Base-by-base conservation (phyloP, 2,329 filamentous ascomycete species). In the Arachnopeziza araneosa region DNA sequence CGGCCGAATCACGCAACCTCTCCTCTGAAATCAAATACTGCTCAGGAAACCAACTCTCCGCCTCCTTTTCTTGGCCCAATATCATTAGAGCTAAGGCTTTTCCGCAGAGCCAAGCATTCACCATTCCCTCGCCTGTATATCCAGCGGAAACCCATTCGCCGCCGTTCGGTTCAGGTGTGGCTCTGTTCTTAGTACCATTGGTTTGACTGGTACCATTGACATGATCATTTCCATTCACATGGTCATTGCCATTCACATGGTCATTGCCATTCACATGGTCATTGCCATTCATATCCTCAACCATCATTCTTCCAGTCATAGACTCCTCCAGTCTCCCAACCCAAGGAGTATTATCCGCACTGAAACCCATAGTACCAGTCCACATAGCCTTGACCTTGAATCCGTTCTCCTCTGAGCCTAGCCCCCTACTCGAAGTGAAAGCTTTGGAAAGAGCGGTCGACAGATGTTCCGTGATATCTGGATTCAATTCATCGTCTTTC, bases 41-140 rank as follows among this genome's bases (percentile, higher is more conserved):
- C 14, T 58, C 49, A 22, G 56, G 55, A 22, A 64, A 55, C 61
- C 59, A 60, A 19, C 61, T 59, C 14, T 36, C 32, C 2, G 60
- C 32, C 5, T 73, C 70, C 0, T 69, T 60, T 19, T 77, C 74
- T 36, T 68, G 73, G 0, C 76, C 77, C 0, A 76, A 64, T 9
- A 83, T 68, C 78, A 80, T 80, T 2, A 78, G 63, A 0, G 73
- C 80, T 56, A 80, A 50, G 0, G 79, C 80, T 12, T 74, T 75
- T 0, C 80, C 80, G 52, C 75, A 79, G 17, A 81, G 73, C 80
- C 80, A 83, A 2, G 79, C 77, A 73, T 76, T 80, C 1, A 78
- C 77, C 79, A 83, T 82, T 3, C 81, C 81, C 51, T 82, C 77
- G 17, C 80, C 80, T 51, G 72, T 76, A 65, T 78, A 83, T 1